Base-by-base conservation (phyloP, 1,284 basidiomycete species). In the Irpex lacteus region DNA sequence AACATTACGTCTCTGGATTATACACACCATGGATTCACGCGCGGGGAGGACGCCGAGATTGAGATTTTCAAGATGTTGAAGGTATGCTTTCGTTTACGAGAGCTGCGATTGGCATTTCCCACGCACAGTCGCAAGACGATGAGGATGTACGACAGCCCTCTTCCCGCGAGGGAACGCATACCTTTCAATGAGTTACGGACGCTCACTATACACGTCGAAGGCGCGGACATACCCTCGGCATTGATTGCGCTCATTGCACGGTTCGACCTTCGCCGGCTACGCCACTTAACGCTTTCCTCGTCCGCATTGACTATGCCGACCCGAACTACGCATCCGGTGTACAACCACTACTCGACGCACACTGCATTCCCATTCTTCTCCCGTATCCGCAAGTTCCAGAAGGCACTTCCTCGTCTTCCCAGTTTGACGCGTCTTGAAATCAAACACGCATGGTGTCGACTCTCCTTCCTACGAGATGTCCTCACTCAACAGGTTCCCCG, bases 1-100 rank as follows among this genome's bases (percentile, higher is more conserved):
- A 86, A 86, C 70, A 77, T 91, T 56, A 82, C 80, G 3, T 83
- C 76, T 69, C 79, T 91, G 49, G 85, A 90, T 72, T 90, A 77
- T 65, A 74, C 73, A 3, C 75, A 77, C 68, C 75, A 77, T 62
- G 73, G 73, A n/a, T 75, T 76, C 68, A 75, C 74, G 15, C 70
- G 70, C n/a, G 74, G 73, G 26, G 66, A 68, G 56, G 73, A 75
- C 50, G 73, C 73, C 18, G 72, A 70, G 26, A 58, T 67, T 7
- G 74, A 73, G 64, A 71, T 75, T 49, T 69, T 74, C 40, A 66
- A 86, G 49, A 72, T 75, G 71, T 64, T 76, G 8, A 66, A 69
- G 44, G 71, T 66, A 6, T 65, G 64, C 37, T 60, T 61, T 32
- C 64, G 69, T 38, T 66, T 73, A 38, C 72, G 70, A 21, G 68